Evolutionary conservation across 1,284 basidiomycete species (phyloP).

Genomic region (Hymenochaete sp.): DNA sequence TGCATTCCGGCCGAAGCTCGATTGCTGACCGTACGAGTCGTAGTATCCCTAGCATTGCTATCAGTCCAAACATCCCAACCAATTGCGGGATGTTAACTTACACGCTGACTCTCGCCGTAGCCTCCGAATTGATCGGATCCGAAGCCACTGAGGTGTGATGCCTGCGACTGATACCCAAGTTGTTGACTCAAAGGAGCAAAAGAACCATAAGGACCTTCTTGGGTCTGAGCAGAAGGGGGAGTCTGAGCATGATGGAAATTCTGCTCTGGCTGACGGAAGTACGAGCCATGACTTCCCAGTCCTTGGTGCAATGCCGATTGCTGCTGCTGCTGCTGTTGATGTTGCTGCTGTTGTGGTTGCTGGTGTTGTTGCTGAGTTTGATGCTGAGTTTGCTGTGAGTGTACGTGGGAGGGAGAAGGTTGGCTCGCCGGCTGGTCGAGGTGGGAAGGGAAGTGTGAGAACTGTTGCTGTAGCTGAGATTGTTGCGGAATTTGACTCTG

Average conservation of each 20-base stretch:
- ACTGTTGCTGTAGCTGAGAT: constrained; percentile 38
- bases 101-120: constrained; percentile 52
- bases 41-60: constrained; percentile 51
- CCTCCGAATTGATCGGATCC: constrained; percentile 57
- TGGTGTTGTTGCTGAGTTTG: constrained; percentile 27
- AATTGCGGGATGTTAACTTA: constrained; percentile 28
- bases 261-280: constrained; percentile 58
- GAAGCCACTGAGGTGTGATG: constrained; percentile 52
- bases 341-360: constrained; percentile 34
- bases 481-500: constrained; percentile 25
- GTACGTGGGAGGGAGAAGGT: constrained; percentile 31
- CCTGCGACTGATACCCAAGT: constrained; percentile 41
- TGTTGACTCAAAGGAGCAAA: constrained; percentile 53
- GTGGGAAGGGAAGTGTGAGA: constrained; percentile 53
- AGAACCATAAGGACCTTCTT: constrained; percentile 55
- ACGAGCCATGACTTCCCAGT: constrained; percentile 32
- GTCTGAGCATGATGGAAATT: constrained; percentile 71
- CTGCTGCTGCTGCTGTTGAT: constrained; percentile 30
- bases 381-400: constrained; percentile 30
- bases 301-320: constrained; percentile 25
- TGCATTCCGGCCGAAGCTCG: constrained; percentile 52
- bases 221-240: constrained; percentile 56
- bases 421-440: constrained; percentile 34
- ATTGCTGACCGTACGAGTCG: constrained; percentile 56
- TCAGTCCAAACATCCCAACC: constrained; percentile 4